Evolutionary conservation across 768 basidiomycete genomes (phyloP).

Genomic region (Favolaschia claudopus): DNA sequence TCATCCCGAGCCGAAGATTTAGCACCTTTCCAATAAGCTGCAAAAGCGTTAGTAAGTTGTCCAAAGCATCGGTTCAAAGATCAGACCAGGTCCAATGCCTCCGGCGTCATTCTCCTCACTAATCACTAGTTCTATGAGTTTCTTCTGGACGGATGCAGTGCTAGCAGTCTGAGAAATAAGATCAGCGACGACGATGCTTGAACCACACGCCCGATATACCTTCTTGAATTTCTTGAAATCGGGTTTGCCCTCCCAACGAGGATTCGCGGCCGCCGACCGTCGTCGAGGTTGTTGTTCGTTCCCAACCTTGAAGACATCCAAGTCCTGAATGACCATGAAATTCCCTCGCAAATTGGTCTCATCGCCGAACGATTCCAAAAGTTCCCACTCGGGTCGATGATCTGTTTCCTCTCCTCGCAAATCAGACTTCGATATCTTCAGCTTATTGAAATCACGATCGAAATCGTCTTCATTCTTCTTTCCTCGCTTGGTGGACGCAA

Average conservation of each 20-base stretch:
- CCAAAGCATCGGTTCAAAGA: background rate
- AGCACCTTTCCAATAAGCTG: slow-evolving; percentile 67
- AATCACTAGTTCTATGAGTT: slow-evolving; percentile 59
- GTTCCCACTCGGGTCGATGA: slow-evolving; percentile 56
- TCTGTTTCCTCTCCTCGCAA: slow-evolving; percentile 54
- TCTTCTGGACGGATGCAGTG: slow-evolving; percentile 30
- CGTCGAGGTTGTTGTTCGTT: slow-evolving; percentile 22
- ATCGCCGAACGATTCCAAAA: slow-evolving; percentile 72
- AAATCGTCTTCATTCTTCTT: slow-evolving; percentile 74
- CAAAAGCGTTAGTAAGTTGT: background rate
- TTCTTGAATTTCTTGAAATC: slow-evolving; percentile 86
- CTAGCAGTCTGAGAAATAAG: background rate
- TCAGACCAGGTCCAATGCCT: slow-evolving; percentile 59
- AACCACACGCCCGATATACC: slow-evolving; percentile 43
- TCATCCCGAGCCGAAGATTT: slow-evolving; percentile 33
- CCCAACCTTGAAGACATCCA: slow-evolving; percentile 59
- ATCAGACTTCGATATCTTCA: slow-evolving; percentile 74
- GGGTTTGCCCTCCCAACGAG: slow-evolving; percentile 57
- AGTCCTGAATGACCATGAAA: slow-evolving; percentile 80
- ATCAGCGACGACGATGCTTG: background rate
- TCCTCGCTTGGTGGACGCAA: slow-evolving; percentile 75
- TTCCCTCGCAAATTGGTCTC: slow-evolving; percentile 70
- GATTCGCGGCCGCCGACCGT: slow-evolving; percentile 29
- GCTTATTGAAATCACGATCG: slow-evolving; percentile 81
- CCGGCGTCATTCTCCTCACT: slow-evolving; percentile 62